Evolutionary conservation across 257 asterid species (phyloP).

Genomic region (Phtheirospermum japonicum): DNA sequence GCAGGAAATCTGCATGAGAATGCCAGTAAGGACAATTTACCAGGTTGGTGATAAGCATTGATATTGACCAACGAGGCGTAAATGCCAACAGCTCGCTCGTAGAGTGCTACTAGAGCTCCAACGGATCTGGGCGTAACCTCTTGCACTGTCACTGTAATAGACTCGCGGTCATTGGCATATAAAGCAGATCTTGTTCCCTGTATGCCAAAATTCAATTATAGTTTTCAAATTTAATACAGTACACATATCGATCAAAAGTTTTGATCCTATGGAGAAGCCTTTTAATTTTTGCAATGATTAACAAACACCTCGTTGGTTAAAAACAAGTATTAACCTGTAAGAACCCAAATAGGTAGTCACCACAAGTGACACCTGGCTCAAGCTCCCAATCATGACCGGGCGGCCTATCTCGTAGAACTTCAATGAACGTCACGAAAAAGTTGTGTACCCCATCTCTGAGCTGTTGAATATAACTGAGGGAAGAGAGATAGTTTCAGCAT

Average conservation of each 20-base stretch:
- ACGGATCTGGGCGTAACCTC: conserved; percentile 97
- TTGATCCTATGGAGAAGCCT: neutral
- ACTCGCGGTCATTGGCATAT: conserved; percentile 84
- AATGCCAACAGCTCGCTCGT: conserved; percentile 96
- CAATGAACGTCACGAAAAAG: conserved; percentile 92
- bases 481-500: conserved; percentile 17
- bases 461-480: conserved; percentile 89
- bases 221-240: neutral
- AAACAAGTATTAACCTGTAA: conserved; percentile 54
- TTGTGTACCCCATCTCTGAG: conserved; percentile 96
- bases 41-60: conserved; percentile 98
- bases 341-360: conserved; percentile 97
- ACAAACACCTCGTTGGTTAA: conserved; percentile 3
- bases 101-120: conserved; percentile 93
- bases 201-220: conserved; percentile 24
- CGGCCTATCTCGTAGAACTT: conserved; percentile 97
- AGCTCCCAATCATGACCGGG: conserved; percentile 99
- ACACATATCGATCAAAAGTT: neutral
- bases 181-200: conserved; percentile 98
- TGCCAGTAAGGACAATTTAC: conserved; percentile 43
- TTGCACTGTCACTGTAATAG: conserved; percentile 93
- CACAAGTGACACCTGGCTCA: conserved; percentile 97
- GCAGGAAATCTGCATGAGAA: conserved; percentile 17
- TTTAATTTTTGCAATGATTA: conserved; percentile 11
- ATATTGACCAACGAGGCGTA: conserved; percentile 91